Conservation (phyloP, 768 basidiomycete species). For the Royoungia palumana region DNA sequence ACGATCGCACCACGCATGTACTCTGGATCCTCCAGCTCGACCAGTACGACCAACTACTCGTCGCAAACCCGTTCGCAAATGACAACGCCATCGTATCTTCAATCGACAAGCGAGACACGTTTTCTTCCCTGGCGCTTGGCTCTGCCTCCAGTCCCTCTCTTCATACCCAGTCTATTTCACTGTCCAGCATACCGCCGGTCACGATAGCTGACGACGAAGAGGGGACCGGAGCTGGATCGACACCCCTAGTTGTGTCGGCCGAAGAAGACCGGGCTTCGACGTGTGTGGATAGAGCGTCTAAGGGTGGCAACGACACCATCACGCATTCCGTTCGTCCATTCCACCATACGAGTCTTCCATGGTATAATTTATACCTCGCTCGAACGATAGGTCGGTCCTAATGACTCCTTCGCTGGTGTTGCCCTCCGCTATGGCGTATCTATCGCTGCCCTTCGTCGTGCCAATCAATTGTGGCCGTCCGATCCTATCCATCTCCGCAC, state of each 20-base stretch:
- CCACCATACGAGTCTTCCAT: neutral
- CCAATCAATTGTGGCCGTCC: conserved; percentile 91
- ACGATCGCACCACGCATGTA: too few relatives aligned
- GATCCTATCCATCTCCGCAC: conserved; percentile 89
- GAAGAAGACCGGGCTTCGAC: neutral
- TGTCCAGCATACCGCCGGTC: neutral
- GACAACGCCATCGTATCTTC: neutral
- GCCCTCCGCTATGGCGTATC: conserved; percentile 87
- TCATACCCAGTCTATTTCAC: conserved; percentile 8
- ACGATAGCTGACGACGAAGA: neutral
- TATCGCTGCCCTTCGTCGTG: conserved; percentile 75
- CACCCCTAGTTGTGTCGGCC: neutral
- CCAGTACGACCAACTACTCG: conserved; percentile 23
- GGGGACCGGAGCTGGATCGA: conserved; percentile 6
- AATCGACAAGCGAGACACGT: neutral
- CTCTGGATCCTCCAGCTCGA: conserved; percentile 28
- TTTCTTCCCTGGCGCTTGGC: neutral
- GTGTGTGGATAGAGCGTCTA: neutral
- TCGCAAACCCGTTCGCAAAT: conserved; percentile 14
- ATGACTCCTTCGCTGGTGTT: conserved; percentile 83
- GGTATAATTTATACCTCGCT: neutral
- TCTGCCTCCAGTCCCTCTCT: conserved; percentile 16
- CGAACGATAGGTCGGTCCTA: conserved; percentile 53
- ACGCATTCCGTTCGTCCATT: conserved; percentile 19
- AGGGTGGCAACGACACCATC: neutral